A percentile compares a stretch with the other conserved stretches of the same genome.
These are phyloP conservation scores for Hypoxylon sp. DNA, from an alignment of 2,329 filamentous ascomycete species.

Conservation along the genomic window DNA sequence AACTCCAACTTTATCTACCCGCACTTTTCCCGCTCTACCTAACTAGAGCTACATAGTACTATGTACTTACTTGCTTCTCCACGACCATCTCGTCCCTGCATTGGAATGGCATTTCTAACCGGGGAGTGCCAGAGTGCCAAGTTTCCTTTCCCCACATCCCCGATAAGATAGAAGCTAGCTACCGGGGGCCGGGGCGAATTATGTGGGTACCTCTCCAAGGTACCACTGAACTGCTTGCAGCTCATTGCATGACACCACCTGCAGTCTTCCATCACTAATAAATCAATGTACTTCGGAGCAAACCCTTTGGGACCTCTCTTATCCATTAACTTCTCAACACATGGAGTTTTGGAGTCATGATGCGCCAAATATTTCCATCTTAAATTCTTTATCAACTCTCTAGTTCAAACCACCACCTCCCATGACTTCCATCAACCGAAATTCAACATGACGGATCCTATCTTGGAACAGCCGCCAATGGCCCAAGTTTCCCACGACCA, in stretches of 20 bases:
- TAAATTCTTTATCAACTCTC: constrained; percentile 13
- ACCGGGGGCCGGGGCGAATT: constrained; percentile 18
- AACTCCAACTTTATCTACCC: no score
- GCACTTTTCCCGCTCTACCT: no score
- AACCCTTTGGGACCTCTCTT: constrained; percentile 21
- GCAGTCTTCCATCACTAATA: constrained; percentile 31
- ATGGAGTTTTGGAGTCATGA: constrained; percentile 36
- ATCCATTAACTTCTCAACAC: constrained; percentile 30
- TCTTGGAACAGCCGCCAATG: constrained; percentile 32
- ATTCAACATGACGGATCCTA: constrained; percentile 44
- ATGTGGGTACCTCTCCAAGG: constrained; percentile 27
- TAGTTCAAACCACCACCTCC: constrained; percentile 17
- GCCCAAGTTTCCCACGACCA: constrained; percentile 33
- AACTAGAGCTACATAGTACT: no score
- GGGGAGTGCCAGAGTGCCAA: constrained; percentile 15
- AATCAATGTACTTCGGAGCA: constrained; percentile 21
- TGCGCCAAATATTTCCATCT: constrained; percentile 37
- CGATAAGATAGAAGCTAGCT: constrained; percentile 45
- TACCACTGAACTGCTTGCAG: constrained; percentile 34
- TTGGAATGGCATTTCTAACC: constrained; percentile 14
- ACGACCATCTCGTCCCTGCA: constrained; percentile 22
- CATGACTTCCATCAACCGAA: constrained; percentile 34
- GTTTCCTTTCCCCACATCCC: constrained; percentile 35
- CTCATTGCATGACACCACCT: constrained; percentile 36
- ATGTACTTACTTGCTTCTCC: constrained; percentile 15